These are phyloP conservation scores for Phytophthora ohioensis DNA, from an alignment of 352 stramenopile genomes.

Conservation along the genomic window DNA sequence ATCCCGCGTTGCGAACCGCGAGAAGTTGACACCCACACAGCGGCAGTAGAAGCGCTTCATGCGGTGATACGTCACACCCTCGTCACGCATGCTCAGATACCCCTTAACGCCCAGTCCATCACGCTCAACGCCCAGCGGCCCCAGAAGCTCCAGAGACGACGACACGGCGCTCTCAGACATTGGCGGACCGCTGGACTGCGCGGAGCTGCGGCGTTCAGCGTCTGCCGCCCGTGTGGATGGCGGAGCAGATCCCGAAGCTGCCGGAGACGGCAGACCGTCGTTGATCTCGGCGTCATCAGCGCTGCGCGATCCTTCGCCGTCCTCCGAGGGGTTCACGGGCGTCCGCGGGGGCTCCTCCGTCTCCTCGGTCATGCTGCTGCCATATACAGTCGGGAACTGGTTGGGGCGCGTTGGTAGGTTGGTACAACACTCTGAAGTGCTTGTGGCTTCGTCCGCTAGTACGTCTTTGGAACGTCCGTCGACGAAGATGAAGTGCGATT, in stretches of 20 bases:
- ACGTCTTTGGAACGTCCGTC: conserved; percentile 7
- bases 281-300: conserved; percentile 16
- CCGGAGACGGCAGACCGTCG: conserved; percentile 28
- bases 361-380: conserved; percentile 33
- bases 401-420: neutral
- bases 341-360: conserved; percentile 27
- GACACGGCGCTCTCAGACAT: conserved; percentile 40
- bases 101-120: conserved; percentile 81
- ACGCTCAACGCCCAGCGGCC: conserved; percentile 51
- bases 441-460: conserved; percentile 14
- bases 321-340: conserved; percentile 26
- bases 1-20: conserved; percentile 73
- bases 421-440: conserved; percentile 12
- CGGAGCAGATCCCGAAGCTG: conserved; percentile 18
- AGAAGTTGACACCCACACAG: conserved; percentile 85
- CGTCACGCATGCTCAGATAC: conserved; percentile 82
- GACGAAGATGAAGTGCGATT: conserved; percentile 29
- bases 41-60: conserved; percentile 90
- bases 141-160: conserved; percentile 39
- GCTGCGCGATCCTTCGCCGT: conserved; percentile 32
- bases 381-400: conserved; percentile 23
- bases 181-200: conserved; percentile 17
- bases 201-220: conserved; percentile 24
- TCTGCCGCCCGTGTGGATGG: conserved; percentile 25
- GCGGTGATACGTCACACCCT: conserved; percentile 85